Base-by-base conservation (phyloP, 805 yeast species). In the Candida rishiriensis region DNA sequence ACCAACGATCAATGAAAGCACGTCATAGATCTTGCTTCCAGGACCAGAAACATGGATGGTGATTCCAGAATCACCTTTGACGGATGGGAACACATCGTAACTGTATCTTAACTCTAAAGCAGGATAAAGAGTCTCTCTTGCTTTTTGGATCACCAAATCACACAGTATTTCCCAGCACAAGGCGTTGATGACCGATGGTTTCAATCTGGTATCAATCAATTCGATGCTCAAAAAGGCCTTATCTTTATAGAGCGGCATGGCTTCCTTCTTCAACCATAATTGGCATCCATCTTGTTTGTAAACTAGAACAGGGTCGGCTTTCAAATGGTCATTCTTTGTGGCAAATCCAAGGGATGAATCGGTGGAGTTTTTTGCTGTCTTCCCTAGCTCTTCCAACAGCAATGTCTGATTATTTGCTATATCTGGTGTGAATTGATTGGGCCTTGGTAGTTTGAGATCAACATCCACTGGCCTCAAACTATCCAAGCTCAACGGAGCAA, bases 21-120 rank as follows among this genome's bases (percentile, higher is more conserved):
- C 59, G 3, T 48, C 46, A 3, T 47, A 41, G 4, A 75, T 61
- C 1, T 77, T 73, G 28, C 61, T 60, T 0, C 59, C 53, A n/a
- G 74, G 73, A 0, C 93, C 91, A 26, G 74, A 63, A 1, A 80
- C 57, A 3, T 73, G 73, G n/a, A 84, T 52, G 0, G 73, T 60
- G 7, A 85, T 55, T 7, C 82, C 74, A 1, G 73, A 70, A 41
- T 73, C 78, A 4, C 85, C 82, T 49, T 75, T 75, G 12, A 67
- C 47, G 3, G 83, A 77, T 0, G 88, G 76, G 32, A 61, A 65
- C 0, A 84, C 48, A 15, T 76, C 80, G 76, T 84, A 84, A 0
- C 74, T 57, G 53, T 72, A 81, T 1, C 81, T 79, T 10, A 81
- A 46, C n/a, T 70, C 56, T 44, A 80, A 77, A 1, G 81, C 71